Base-by-base conservation (phyloP, 2,329 filamentous ascomycete species). In the Mycosphaerella sp. region DNA sequence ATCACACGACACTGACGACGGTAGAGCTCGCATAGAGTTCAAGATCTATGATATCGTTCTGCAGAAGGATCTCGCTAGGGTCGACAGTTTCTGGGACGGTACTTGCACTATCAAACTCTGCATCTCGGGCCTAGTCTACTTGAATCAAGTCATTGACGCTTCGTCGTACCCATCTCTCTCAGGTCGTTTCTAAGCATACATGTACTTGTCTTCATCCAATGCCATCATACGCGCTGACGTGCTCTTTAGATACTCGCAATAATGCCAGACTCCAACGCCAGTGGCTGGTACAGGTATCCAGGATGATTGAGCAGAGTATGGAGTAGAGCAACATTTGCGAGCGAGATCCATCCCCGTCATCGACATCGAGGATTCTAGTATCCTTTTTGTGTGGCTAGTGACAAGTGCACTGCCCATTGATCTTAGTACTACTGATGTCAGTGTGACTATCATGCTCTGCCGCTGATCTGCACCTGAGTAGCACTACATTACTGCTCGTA, bases 51-150 rank as follows among this genome's bases (percentile, higher is more conserved):
- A 49, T 37, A 49, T 49, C 37, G 39, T 41, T 41, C 39, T 21
- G 47, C 35, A 42, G 28, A 48, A 36, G 30, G 48, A 52, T 53
- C 49, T 52, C 27, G 46, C 43, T 37, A 41, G 48, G 28, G 16
- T 44, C 34, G 30, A 28, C 7, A 17, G n/a, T 41, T 25, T 41
- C 50, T 41, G 30, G 46, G 34, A 25, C 37, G 17, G 39, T 36
- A 44, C 30, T 48, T 49, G 49, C 47, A 41, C 36, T 46, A 50
- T 44, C 7, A 30, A 55, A 51, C 45, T 54, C 35, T 59, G 55
- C 54, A 52, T 53, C 51, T 56, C 53, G 16, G 27, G 55, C 44
- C 57, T 59, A 58, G 53, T 36, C 55, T 56, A n/a, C 34, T 55
- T 58, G 25, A 14, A 41, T 35, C 39, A 41, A 35, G 45, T 59